A percentile compares a stretch with the other conserved stretches of the same genome.
phyloP scores from a whole-genome alignment of 2,329 filamentous ascomycete species.

The Fusarium fracticaudum region DNA sequence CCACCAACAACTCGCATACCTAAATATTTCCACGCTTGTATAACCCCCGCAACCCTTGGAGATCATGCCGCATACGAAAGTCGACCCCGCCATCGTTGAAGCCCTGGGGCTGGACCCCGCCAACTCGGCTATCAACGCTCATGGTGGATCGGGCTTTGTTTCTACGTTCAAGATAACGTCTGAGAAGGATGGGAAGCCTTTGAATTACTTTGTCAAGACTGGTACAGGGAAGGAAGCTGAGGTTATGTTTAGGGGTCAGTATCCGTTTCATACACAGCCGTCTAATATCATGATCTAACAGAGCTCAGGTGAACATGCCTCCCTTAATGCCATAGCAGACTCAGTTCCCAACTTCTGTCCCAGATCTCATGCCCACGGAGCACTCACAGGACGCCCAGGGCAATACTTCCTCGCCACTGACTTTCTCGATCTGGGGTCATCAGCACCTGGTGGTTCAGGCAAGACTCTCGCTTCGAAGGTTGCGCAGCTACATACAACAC shows the following conservation, averaged over 20 bases:
- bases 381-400: constrained; percentile 61
- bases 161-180: constrained; percentile 69
- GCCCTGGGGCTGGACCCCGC: constrained; percentile 66
- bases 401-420: constrained; percentile 75
- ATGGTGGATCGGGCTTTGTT: constrained; percentile 75
- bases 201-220: constrained; percentile 77
- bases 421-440: constrained; percentile 73
- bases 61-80: constrained; percentile 26
- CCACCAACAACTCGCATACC: not conserved
- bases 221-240: constrained; percentile 67
- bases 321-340: constrained; percentile 81
- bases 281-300: constrained; percentile 8
- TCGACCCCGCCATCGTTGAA: constrained; percentile 47
- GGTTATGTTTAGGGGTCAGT: constrained; percentile 74
- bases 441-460: constrained; percentile 56
- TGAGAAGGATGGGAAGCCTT: constrained; percentile 58
- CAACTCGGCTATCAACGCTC: constrained; percentile 65
- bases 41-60: too few species aligned
- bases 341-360: constrained; percentile 81
- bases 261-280: not conserved
- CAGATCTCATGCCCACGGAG: constrained; percentile 76
- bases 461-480: constrained; percentile 77
- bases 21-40: not conserved
- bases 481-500: constrained; percentile 79
- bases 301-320: constrained; percentile 77